Evolutionary conservation across 148 eudicot genomes (phyloP).

Genomic region (Polygonum maritimum): DNA sequence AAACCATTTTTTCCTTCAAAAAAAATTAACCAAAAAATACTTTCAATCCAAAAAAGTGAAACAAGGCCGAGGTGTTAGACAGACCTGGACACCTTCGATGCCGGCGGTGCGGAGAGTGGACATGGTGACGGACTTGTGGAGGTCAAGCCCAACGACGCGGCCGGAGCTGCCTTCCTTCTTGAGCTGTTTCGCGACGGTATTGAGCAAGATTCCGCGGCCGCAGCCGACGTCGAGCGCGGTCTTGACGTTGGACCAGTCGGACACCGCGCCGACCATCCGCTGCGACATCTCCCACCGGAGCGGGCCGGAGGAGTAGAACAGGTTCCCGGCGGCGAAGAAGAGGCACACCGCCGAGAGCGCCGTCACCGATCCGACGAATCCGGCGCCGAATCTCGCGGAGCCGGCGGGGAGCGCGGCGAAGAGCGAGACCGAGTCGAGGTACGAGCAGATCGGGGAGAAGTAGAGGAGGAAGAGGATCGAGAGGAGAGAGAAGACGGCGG

Average conservation of each 20-base stretch:
- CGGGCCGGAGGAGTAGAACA: conserved; percentile 71
- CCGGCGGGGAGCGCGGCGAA: conserved; percentile 30
- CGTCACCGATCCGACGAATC: conserved; percentile 67
- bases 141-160: conserved; percentile 68
- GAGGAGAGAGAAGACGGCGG: conserved; percentile 14
- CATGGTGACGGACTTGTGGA: conserved; percentile 33
- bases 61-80: no score
- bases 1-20: no score
- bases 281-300: conserved; percentile 84
- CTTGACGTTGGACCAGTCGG: conserved; percentile 69
- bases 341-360: conserved; percentile 65
- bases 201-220: conserved; percentile 81
- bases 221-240: conserved; percentile 94
- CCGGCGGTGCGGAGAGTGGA: conserved; percentile 57
- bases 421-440: conserved; percentile 23
- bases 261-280: conserved; percentile 51
- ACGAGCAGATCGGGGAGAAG: conserved; percentile 25
- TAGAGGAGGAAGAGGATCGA: conserved; percentile 48
- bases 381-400: conserved; percentile 53
- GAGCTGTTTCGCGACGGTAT: conserved; percentile 76
- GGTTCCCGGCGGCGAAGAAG: conserved; percentile 59
- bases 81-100: conserved; percentile 46
- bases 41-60: no score
- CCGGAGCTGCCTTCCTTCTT: conserved; percentile 82
- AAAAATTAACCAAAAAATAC: no score